Evolutionary conservation across 306 rosid species (phyloP).

Genomic region (Spatholobus suberectus): DNA sequence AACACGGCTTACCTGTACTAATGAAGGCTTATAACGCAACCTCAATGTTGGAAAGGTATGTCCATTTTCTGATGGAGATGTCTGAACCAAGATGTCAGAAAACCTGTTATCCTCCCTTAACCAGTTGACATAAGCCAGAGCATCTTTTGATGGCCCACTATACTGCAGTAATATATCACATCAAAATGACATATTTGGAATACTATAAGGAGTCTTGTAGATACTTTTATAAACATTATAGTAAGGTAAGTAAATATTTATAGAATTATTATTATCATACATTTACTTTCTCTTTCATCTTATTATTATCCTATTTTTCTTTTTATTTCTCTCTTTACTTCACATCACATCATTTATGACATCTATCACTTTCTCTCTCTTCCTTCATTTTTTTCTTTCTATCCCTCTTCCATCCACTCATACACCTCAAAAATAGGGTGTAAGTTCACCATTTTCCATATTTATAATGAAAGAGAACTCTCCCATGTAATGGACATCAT

Average conservation of each 20-base stretch:
- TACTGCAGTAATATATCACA: constrained; percentile 64
- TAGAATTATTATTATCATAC: not conserved
- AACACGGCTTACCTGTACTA: constrained; percentile 73
- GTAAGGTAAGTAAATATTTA: not conserved
- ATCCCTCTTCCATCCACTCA: not conserved
- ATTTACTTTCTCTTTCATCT: not conserved
- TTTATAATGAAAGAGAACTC: not conserved
- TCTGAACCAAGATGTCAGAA: constrained; percentile 74
- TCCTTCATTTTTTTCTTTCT: too few species aligned
- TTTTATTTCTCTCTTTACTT: not conserved
- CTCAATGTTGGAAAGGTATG: constrained; percentile 90
- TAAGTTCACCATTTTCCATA: not conserved
- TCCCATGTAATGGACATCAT: constrained; percentile 2
- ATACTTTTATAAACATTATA: not conserved
- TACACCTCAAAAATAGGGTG: not conserved
- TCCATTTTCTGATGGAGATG: constrained; percentile 71
- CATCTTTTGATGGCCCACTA: constrained; percentile 91
- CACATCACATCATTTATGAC: too few species aligned
- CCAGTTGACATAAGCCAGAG: constrained; percentile 81
- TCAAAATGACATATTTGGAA: constrained; percentile 33
- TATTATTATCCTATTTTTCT: not conserved
- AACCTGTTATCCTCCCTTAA: constrained; percentile 76
- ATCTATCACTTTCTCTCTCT: too few species aligned
- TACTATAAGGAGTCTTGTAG: not conserved
- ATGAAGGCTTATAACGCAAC: constrained; percentile 90